phyloP scores from a whole-genome alignment of 2,329 filamentous ascomycete species.

The Podosphaera leucotricha region DNA sequence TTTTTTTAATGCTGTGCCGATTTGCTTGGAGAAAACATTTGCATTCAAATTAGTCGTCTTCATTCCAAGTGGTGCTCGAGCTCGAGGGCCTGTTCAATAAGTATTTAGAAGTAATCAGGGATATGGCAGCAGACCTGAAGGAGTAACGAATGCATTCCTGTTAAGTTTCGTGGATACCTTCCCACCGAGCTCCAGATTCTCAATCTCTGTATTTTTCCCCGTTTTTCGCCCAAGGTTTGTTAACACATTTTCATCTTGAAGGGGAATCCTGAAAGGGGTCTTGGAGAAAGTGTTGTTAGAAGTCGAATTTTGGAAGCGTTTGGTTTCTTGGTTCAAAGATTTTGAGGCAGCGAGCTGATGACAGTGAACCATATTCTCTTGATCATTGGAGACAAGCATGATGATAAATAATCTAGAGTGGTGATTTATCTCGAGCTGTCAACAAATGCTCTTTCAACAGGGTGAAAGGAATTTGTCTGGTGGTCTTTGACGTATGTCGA shows the following conservation, averaged over 20 bases:
- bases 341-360: conserved; percentile 53
- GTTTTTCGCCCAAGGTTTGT: conserved; percentile 33
- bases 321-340: conserved; percentile 39
- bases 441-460: too few relatives aligned
- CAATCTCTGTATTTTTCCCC: conserved; percentile 29
- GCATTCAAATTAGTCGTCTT: conserved; percentile 94
- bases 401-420: neutral
- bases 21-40: conserved; percentile 39
- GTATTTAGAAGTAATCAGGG: neutral
- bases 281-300: conserved; percentile 55
- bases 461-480: too few relatives aligned
- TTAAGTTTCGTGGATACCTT: conserved; percentile 28
- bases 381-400: conserved; percentile 62
- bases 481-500: too few relatives aligned
- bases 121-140: conserved; percentile 37
- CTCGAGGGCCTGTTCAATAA: conserved; percentile 23
- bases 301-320: conserved; percentile 47
- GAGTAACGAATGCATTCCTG: conserved; percentile 51
- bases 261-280: conserved; percentile 53
- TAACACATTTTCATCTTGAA: conserved; percentile 71
- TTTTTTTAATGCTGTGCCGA: conserved; percentile 33
- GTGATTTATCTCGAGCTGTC: too few relatives aligned
- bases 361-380: conserved; percentile 65
- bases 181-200: conserved; percentile 27
- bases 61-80: conserved; percentile 63